Evolutionary conservation across 2,329 filamentous ascomycete genomes (phyloP).

Genomic region (Claviceps paspali): DNA sequence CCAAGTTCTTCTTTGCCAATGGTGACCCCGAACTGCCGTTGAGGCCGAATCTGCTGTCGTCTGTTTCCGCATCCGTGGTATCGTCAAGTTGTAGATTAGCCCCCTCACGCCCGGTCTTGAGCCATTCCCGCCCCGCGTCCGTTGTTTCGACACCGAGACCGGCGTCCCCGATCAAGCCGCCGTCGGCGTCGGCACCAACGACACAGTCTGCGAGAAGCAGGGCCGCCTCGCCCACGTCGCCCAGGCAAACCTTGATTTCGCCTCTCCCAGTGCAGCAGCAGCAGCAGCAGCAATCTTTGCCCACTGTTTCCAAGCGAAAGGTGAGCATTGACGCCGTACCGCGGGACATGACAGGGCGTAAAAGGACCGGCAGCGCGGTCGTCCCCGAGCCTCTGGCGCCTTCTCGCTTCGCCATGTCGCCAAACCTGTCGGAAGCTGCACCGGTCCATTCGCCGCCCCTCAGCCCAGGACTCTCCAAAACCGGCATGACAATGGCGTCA

Average conservation of each 20-base stretch:
- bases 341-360: conserved; percentile 20
- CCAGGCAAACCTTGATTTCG: conserved; percentile 17
- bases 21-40: conserved; percentile 34
- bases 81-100: conserved; percentile 30
- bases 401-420: conserved; percentile 18
- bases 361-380: conserved; percentile 25
- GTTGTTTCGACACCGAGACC: conserved; percentile 24
- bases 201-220: conserved; percentile 9
- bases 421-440: conserved; percentile 16
- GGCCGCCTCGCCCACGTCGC: conserved; percentile 11
- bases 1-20: conserved; percentile 66
- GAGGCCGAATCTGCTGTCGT: conserved; percentile 21
- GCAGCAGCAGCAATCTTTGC: conserved; percentile 15
- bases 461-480: conserved; percentile 16
- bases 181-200: conserved; percentile 10
- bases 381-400: conserved; percentile 22
- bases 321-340: conserved; percentile 28
- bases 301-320: conserved; percentile 21
- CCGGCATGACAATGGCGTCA: conserved; percentile 35
- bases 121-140: conserved; percentile 12
- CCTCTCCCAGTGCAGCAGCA: conserved; percentile 23
- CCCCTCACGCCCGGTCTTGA: conserved; percentile 23
- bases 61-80: conserved; percentile 28
- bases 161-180: conserved; percentile 34
- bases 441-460: conserved; percentile 18